A percentile compares a stretch with the other conserved stretches of the same genome.
Evolutionary conservation across 176 grass and related monocot species (phyloP).

Genomic region (Bonia amplexicaulis): DNA sequence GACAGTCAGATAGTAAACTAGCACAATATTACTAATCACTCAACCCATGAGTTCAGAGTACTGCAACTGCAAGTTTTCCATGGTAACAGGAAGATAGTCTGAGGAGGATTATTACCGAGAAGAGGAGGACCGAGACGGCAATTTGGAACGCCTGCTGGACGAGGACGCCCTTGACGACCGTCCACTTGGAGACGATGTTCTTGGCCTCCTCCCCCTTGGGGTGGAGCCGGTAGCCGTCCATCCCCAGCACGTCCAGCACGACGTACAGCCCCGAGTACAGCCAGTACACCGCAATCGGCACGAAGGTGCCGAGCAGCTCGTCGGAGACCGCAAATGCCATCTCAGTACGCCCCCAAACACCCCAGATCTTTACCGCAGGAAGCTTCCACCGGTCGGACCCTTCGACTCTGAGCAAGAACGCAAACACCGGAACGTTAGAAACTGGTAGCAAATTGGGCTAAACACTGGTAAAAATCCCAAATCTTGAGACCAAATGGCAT

Average conservation of each 20-base stretch:
- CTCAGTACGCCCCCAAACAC: background rate
- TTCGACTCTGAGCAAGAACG: conserved; percentile 1
- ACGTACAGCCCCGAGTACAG: conserved; percentile 76
- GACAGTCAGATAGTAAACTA: too few species aligned
- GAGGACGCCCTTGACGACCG: conserved; percentile 78
- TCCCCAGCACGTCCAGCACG: conserved; percentile 50
- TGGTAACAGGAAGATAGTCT: background rate
- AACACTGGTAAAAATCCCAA: background rate
- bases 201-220: conserved; percentile 67
- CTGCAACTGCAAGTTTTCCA: background rate
- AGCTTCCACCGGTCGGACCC: background rate
- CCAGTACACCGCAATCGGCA: conserved; percentile 89
- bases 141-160: conserved; percentile 82
- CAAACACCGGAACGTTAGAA: background rate
- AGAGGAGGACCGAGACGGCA: conserved; percentile 67
- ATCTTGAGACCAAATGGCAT: background rate
- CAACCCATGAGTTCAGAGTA: background rate
- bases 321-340: conserved; percentile 72
- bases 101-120: conserved; percentile 43
- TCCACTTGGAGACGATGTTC: conserved; percentile 67
- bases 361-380: background rate
- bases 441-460: background rate
- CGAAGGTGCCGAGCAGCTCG: conserved; percentile 81
- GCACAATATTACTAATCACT: background rate
- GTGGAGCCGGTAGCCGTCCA: conserved; percentile 80